phyloP scores from a whole-genome alignment of 345 rosid species.

The Boechera retrofracta region DNA sequence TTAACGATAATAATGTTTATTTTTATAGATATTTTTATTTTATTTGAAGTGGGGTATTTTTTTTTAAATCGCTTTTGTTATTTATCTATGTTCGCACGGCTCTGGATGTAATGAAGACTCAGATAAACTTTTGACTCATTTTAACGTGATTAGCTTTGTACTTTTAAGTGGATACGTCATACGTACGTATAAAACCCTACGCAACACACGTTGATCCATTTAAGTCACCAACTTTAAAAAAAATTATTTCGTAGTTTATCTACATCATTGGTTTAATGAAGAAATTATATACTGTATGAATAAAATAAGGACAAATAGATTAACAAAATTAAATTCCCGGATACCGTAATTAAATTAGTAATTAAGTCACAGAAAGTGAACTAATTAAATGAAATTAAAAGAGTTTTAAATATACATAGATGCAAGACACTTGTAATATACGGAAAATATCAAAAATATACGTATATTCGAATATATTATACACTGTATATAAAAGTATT shows the following conservation, averaged over 20 bases:
- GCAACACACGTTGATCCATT: constrained; percentile 1
- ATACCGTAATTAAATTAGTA: not conserved
- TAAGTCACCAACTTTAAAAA: constrained; percentile 2
- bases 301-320: not conserved
- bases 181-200: constrained; percentile 10
- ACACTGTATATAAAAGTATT: no score
- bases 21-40: no score
- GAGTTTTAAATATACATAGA: not conserved
- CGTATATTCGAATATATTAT: no score
- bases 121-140: constrained; percentile 24
- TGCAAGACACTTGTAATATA: not conserved
- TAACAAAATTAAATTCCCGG: not conserved
- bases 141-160: constrained; percentile 24
- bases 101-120: no score
- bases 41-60: no score
- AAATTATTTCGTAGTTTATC: not conserved
- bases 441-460: not conserved
- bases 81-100: no score
- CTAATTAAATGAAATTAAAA: not conserved
- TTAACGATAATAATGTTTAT: no score
- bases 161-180: not conserved
- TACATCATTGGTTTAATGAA: not conserved
- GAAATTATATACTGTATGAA: not conserved
- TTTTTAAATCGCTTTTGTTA: no score
- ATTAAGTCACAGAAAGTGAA: not conserved